phyloP scores from a whole-genome alignment of 2,329 filamentous ascomycete species.

The Elsinoe fawcettii region DNA sequence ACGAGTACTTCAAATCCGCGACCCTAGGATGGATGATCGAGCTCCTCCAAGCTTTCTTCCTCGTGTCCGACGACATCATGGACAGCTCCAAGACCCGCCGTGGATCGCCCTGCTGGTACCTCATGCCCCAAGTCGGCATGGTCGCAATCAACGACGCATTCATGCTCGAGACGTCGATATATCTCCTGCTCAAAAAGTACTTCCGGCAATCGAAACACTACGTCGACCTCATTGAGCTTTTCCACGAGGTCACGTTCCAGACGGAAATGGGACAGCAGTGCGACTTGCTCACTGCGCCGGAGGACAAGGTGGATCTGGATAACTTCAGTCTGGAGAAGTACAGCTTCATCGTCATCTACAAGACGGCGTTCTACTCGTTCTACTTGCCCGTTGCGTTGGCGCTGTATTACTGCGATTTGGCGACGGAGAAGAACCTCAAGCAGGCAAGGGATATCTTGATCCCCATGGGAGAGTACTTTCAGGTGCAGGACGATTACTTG shows the following conservation, averaged over 20 bases:
- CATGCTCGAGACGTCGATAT: conserved; percentile 88
- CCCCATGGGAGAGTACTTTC: conserved; percentile 97
- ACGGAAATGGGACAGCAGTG: conserved; percentile 93
- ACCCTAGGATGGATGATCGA: conserved; percentile 96
- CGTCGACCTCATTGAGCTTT: conserved; percentile 85
- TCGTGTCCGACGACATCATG: conserved; percentile 99
- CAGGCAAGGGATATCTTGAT: conserved; percentile 87
- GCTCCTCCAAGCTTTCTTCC: conserved; percentile 96
- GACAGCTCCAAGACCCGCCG: conserved; percentile 90
- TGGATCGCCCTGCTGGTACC: conserved; percentile 94
- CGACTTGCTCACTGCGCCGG: conserved; percentile 90
- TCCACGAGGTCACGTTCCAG: conserved; percentile 90
- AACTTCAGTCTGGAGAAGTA: conserved; percentile 97
- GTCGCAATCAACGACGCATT: conserved; percentile 98
- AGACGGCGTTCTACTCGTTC: conserved; percentile 99
- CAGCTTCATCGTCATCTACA: conserved; percentile 97
- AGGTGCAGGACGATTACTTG: conserved; percentile 97
- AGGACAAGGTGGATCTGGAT: conserved; percentile 84
- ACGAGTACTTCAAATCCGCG: conserved; percentile 82
- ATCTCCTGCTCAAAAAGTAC: conserved; percentile 83
- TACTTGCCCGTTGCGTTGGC: conserved; percentile 93
- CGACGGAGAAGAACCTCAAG: conserved; percentile 81
- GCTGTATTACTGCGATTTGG: conserved; percentile 74
- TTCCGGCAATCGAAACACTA: conserved; percentile 84
- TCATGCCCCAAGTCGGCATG: conserved; percentile 80